phyloP scores from a whole-genome alignment of 2,329 filamentous ascomycete genomes.

The Purpureocillium takamizusanense region DNA sequence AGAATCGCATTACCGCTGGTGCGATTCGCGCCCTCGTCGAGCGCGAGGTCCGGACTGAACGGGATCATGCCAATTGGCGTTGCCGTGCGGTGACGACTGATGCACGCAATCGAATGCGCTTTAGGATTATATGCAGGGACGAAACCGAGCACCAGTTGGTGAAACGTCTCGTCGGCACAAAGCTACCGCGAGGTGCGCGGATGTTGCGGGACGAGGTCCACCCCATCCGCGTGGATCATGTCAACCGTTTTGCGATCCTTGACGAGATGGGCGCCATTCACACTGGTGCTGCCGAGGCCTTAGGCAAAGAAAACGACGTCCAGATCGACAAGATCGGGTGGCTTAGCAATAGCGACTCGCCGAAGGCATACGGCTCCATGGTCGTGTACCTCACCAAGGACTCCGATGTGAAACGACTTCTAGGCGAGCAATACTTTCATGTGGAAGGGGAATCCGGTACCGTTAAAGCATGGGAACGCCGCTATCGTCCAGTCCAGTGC shows the following conservation, averaged over 20 bases:
- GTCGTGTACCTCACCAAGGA: slow-evolving; percentile 12
- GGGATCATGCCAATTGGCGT: too few species aligned
- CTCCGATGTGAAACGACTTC: slow-evolving; percentile 8
- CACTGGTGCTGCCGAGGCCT: slow-evolving; percentile 7
- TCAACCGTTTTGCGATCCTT: slow-evolving; percentile 10
- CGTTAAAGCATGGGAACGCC: slow-evolving; percentile 11
- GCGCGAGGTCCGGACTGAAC: too few species aligned
- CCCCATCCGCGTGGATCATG: slow-evolving; percentile 1
- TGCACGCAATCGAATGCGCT: too few species aligned
- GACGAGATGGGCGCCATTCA: slow-evolving; percentile 10
- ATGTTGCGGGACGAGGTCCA: too few species aligned
- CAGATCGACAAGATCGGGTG: slow-evolving; percentile 13
- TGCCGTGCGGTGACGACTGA: too few species aligned
- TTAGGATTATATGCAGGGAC: too few species aligned
- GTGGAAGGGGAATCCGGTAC: slow-evolving; percentile 11
- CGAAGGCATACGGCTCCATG: slow-evolving; percentile 16
- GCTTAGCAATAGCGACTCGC: slow-evolving; percentile 12
- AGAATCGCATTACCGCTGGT: too few species aligned
- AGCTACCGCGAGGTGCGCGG: too few species aligned
- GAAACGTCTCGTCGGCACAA: too few species aligned
- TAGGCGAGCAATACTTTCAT: slow-evolving; percentile 13
- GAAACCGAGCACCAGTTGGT: too few species aligned
- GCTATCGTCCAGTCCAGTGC: slow-evolving; percentile 14
- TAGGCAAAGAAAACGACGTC: slow-evolving; percentile 14
- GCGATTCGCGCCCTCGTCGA: too few species aligned